Conservation (phyloP, 345 rosid genomes). For the Salix dunnii region DNA sequence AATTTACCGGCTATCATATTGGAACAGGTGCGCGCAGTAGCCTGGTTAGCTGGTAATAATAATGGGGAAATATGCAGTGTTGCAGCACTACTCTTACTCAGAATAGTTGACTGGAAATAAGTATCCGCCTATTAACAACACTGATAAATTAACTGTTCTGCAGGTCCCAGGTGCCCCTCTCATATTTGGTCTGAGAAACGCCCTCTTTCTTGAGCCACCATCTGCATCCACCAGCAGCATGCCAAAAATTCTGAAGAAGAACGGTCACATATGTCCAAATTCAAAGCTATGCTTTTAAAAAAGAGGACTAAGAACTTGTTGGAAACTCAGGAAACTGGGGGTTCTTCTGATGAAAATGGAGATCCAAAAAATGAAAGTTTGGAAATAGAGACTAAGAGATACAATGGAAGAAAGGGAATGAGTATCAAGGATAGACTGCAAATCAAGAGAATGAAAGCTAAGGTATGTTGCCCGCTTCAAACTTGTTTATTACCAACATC, state of each 20-base stretch:
- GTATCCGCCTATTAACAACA: background rate
- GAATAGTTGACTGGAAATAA: background rate
- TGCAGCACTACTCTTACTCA: background rate
- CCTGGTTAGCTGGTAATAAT: background rate
- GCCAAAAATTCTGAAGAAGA: constrained; percentile 57
- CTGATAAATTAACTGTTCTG: constrained; percentile 9
- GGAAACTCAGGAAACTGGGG: constrained; percentile 26
- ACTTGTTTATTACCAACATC: background rate
- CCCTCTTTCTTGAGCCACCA: constrained; percentile 74
- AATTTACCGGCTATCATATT: background rate
- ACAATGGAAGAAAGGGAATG: constrained; percentile 28
- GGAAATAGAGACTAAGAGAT: constrained; percentile 25
- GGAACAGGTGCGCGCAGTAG: background rate
- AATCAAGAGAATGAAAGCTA: constrained; percentile 77
- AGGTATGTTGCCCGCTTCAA: constrained; percentile 36
- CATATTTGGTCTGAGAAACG: constrained; percentile 64
- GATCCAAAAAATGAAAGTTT: constrained; percentile 21
- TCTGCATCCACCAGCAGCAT: constrained; percentile 63
- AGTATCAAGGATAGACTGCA: constrained; percentile 60
- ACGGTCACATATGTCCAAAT: constrained; percentile 48
- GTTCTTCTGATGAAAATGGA: constrained; percentile 36
- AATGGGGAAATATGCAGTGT: background rate
- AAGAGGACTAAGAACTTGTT: constrained; percentile 36
- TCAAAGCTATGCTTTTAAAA: constrained; percentile 43
- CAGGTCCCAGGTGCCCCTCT: constrained; percentile 85